These are phyloP conservation scores for Phyllosticta citriasiana DNA, from an alignment of 2,329 filamentous ascomycete genomes.

Conservation along the genomic window DNA sequence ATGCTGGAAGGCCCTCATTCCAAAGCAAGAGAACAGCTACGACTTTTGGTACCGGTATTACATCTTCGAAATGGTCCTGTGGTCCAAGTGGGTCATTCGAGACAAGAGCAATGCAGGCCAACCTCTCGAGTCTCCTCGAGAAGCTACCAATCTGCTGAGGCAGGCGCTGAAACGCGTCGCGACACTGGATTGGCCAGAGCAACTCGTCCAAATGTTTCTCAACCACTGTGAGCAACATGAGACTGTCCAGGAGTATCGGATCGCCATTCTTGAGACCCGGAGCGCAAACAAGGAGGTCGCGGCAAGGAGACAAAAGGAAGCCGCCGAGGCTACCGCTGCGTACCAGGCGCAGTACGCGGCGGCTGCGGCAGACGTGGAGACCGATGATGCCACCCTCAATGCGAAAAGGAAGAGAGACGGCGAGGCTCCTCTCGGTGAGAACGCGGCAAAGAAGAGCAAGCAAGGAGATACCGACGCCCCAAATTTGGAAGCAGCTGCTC, in stretches of 20 bases:
- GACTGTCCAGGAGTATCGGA: constrained; percentile 61
- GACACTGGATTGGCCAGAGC: constrained; percentile 67
- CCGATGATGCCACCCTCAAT: constrained; percentile 18
- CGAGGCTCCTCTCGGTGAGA: constrained; percentile 43
- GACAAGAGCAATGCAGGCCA: constrained; percentile 41
- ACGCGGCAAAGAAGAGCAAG: constrained; percentile 57
- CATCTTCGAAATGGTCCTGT: constrained; percentile 77
- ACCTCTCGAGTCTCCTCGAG: constrained; percentile 47
- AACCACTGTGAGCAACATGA: constrained; percentile 88
- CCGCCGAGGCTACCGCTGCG: constrained; percentile 44
- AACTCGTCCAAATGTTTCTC: constrained; percentile 61
- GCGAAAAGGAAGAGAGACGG: constrained; percentile 68
- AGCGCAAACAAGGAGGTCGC: constrained; percentile 55
- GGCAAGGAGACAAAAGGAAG: constrained; percentile 56
- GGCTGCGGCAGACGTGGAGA: constrained; percentile 13
- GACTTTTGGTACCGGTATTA: constrained; percentile 95
- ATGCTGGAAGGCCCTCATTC: constrained; percentile 63
- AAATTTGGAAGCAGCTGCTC: constrained; percentile 10
- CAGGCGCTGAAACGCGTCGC: constrained; percentile 53
- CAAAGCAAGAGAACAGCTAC: constrained; percentile 64
- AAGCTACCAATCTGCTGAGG: constrained; percentile 67
- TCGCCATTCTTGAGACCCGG: constrained; percentile 63
- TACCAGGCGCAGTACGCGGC: constrained; percentile 21
- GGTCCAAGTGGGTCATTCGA: constrained; percentile 46
- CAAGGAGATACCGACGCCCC: constrained; percentile 23